Evolutionary conservation across 106 monocot genomes (phyloP), one percentile per base, ranked within the genome.

Genomic region (Dioscorea alata): DNA sequence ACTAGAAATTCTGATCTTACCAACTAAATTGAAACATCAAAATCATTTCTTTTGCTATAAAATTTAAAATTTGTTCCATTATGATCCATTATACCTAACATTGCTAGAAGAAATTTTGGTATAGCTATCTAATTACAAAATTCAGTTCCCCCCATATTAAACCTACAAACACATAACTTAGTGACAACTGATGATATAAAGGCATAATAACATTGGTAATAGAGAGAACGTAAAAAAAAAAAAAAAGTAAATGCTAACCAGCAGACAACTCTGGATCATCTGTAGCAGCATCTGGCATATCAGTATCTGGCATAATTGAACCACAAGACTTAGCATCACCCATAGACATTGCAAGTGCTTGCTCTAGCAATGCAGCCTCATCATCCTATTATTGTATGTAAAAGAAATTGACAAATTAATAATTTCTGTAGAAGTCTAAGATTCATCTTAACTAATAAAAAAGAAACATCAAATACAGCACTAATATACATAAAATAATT

Each of bases 341-440:
- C 89, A 93, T 84, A 5, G 93, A 89, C 89, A 93, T 86, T 48
- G 93, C 89, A 79, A 93, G 79, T 48, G 93, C 93, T 60, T 89
- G 93, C 61, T 89, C 67, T 59, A 89, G 61, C 67, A 93, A 75
- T 3, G 80, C 72, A 56, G 75, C 77, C 69, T 89, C 93, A 63
- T 93, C 84, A 70, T 87, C 89, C 83, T 92, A 19, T 54, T 54
- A 19, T 42, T 18, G 18, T 19, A 54, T 18, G 19, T 54, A 54
- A 54, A 54, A 19, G 15, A 54, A 16, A 54, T 18, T 13, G 54
- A 54, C 54, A 54, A 54, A 19, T 18, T 54, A 19, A 54, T 6
- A 4, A 5, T 18, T 53, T 53, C 13, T 53, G 2, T 13, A 53
- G 14, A 13, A 53, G 16, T 16, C 18, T 53, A 2, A 53, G 7